Evolutionary conservation across 768 basidiomycete genomes (phyloP).

Genomic region (Suillus luteus): DNA sequence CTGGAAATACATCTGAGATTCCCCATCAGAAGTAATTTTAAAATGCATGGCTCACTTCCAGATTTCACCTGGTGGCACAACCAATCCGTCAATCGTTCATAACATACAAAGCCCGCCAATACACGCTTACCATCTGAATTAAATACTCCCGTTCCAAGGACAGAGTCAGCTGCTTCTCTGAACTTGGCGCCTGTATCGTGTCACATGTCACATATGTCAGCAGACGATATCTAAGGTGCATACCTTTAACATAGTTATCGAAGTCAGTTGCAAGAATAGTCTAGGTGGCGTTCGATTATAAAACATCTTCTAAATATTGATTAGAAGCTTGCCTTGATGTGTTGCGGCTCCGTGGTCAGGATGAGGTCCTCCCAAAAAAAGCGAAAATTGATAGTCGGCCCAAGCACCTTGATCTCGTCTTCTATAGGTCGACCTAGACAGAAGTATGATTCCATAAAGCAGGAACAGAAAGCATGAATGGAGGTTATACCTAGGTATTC

Average conservation of each 20-base stretch:
- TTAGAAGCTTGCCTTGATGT: conserved; percentile 37
- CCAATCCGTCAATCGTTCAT: conserved; percentile 11
- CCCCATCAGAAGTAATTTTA: background rate
- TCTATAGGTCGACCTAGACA: conserved; percentile 25
- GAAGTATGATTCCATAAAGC: background rate
- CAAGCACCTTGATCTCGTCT: conserved; percentile 28
- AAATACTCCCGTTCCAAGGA: conserved; percentile 57
- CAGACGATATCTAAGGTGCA: background rate
- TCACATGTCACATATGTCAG: background rate
- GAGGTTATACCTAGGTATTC: conserved; percentile 39
- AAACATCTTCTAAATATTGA: background rate
- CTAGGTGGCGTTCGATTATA: conserved; percentile 23
- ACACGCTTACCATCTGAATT: conserved; percentile 47
- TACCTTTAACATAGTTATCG: conserved; percentile 46
- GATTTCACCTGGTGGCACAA: conserved; percentile 48
- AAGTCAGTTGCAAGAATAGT: conserved; percentile 46
- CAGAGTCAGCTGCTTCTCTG: conserved; percentile 28
- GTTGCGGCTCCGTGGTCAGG: conserved; percentile 52
- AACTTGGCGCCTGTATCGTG: conserved; percentile 35
- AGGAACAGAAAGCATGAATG: background rate
- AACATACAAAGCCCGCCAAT: background rate
- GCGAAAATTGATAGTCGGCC: conserved; percentile 42
- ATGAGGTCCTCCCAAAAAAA: conserved; percentile 51
- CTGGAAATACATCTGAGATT: conserved; percentile 29
- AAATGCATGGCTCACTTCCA: conserved; percentile 55